Base-by-base conservation (phyloP, 2,329 filamentous ascomycete genomes). In the Emmonsiellopsis sp. region DNA sequence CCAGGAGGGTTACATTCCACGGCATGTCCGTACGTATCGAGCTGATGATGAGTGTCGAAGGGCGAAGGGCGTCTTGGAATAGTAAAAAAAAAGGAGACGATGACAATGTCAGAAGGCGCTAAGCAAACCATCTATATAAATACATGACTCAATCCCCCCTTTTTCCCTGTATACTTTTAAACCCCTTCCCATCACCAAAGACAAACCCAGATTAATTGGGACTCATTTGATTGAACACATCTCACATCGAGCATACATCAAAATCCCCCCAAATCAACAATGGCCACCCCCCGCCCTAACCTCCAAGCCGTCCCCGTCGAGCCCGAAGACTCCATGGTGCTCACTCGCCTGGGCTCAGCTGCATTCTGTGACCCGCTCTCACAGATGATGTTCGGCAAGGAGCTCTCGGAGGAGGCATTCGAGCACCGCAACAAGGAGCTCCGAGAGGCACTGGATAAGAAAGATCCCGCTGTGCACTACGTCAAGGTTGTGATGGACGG, bases 261-360 rank as follows among this genome's bases (percentile, higher is more conserved):
- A 14, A 56, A 39, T 37, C 50, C 37, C 32, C 40, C 47, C 13
- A 42, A 10, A 11, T 42, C 43, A 13, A 51, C 13, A 27, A 51
- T 21, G 13, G n/a, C 46, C 33, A n/a, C 21, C 53, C 52, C 55
- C 56, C 51, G 48, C 42, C 55, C 11, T 10, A 53, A 40, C 44
- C 17, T 57, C 53, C 42, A 59, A 50, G 48, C 61, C 34, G 51
- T 61, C 13, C 56, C 57, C 10, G 55, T 54, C n/a, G 49, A 49
- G 14, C 50, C 56, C n/a, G 45, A 52, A 10, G 60, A 63, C 44
- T 45, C 39, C 31, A 14, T 17, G 6, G 43, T 48, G 2, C 53
- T 63, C 9, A 56, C 58, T 1, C n/a, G 36, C 3, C 34, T 80
- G 72, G 66, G 94, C 49, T 37, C 42, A 0, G 40, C 49, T 36